These are phyloP conservation scores for Pholiota microspora DNA, from an alignment of 768 basidiomycete species.

Conservation along the genomic window DNA sequence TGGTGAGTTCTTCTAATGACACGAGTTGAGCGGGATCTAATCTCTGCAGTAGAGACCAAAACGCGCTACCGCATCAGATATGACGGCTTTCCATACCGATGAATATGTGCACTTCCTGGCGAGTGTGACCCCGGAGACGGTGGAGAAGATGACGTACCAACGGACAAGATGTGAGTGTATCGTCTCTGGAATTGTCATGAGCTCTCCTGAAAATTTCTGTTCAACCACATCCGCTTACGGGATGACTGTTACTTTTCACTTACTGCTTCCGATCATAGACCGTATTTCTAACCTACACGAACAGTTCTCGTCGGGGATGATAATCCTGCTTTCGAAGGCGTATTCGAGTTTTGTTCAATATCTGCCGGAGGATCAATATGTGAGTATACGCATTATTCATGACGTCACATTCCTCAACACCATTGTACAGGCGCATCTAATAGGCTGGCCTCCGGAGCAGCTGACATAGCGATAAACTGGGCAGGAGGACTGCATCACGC, in stretches of 20 bases:
- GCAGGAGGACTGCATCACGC: constrained; percentile 98
- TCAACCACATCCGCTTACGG: neutral
- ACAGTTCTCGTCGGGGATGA: constrained; percentile 80
- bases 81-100: constrained; percentile 96
- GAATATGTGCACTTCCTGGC: constrained; percentile 94
- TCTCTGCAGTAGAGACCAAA: constrained; percentile 54
- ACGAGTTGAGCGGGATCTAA: neutral
- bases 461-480: constrained; percentile 97
- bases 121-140: constrained; percentile 88
- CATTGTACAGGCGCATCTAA: constrained; percentile 85
- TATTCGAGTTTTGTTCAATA: constrained; percentile 95
- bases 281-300: constrained; percentile 36
- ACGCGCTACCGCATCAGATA: constrained; percentile 66
- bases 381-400: constrained; percentile 29
- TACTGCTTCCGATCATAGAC: neutral
- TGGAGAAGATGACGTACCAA: constrained; percentile 78
- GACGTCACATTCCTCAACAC: constrained; percentile 22
- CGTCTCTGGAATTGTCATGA: neutral
- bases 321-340: constrained; percentile 92
- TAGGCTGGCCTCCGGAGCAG: constrained; percentile 71
- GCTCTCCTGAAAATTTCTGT: neutral
- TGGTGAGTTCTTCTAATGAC: constrained; percentile 49
- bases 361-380: constrained; percentile 93
- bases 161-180: constrained; percentile 74
- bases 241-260: neutral